Evolutionary conservation across 129 eudicot species (phyloP).

Genomic region (Flaveria ramosissima): DNA sequence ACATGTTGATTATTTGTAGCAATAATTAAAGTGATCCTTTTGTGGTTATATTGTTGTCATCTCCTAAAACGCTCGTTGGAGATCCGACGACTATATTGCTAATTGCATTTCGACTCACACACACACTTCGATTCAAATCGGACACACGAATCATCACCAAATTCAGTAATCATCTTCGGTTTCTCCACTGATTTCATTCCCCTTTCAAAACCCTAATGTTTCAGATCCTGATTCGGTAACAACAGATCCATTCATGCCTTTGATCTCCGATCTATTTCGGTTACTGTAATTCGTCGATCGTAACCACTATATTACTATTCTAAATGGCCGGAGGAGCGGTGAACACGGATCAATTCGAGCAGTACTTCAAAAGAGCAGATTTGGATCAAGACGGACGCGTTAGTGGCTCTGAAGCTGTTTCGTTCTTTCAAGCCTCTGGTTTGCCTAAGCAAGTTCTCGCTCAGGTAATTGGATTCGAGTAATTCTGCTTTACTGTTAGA

Average conservation of each 20-base stretch:
- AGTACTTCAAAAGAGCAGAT: slow-evolving; percentile 82
- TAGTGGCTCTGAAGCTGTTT: slow-evolving; percentile 85
- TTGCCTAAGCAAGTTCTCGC: slow-evolving; percentile 82
- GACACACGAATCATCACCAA: slow-evolving; percentile 9
- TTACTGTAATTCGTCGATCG: slow-evolving; percentile 24
- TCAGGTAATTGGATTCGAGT: slow-evolving; percentile 54
- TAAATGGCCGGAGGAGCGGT: slow-evolving; percentile 56
- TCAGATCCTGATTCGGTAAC: slow-evolving; percentile 26
- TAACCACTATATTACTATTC: not conserved
- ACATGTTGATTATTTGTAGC: not conserved
- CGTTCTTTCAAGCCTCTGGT: slow-evolving; percentile 73
- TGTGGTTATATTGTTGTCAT: slow-evolving; percentile 9
- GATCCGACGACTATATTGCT: slow-evolving; percentile 28
- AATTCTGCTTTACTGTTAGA: slow-evolving; percentile 17
- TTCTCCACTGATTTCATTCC: slow-evolving; percentile 6
- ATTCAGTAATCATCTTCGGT: slow-evolving; percentile 23
- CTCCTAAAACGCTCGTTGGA: slow-evolving; percentile 14
- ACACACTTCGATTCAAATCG: slow-evolving; percentile 23
- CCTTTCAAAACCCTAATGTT: slow-evolving; percentile 25
- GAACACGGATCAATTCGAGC: slow-evolving; percentile 73
- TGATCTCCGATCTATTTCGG: slow-evolving; percentile 15
- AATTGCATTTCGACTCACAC: not conserved
- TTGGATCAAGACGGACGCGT: slow-evolving; percentile 91
- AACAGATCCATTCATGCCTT: slow-evolving; percentile 16
- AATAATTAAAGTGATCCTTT: slow-evolving; percentile 17